These are phyloP conservation scores for Fusarium musae DNA, from an alignment of 2,329 filamentous ascomycete genomes.

Conservation along the genomic window DNA sequence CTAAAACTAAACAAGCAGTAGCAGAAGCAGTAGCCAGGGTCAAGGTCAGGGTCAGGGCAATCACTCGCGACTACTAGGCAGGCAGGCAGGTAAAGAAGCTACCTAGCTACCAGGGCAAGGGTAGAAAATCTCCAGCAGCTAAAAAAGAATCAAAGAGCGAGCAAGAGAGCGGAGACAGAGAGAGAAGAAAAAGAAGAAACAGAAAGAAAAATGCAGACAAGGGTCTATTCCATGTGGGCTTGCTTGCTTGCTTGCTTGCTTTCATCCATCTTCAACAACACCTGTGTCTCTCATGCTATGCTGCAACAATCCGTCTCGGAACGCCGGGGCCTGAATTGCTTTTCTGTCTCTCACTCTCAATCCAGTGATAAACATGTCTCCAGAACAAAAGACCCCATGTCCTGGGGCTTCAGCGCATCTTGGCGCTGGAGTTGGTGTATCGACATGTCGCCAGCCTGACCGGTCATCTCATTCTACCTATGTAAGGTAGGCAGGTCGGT, in stretches of 20 bases:
- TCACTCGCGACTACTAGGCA: neutral
- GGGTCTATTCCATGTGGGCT: neutral
- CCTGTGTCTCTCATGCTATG: neutral
- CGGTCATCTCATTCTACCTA: neutral
- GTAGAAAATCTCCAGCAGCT: neutral
- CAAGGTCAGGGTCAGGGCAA: slow-evolving; percentile 18
- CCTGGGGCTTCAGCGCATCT: slow-evolving; percentile 21
- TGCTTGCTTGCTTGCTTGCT: neutral
- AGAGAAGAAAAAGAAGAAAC: neutral
- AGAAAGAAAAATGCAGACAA: neutral
- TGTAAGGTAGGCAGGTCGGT: neutral
- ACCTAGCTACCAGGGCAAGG: neutral
- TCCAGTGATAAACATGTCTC: neutral
- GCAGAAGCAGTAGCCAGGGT: slow-evolving; percentile 14
- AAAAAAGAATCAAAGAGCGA: neutral
- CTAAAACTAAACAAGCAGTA: slow-evolving; percentile 19
- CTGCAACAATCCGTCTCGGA: neutral
- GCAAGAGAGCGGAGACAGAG: neutral
- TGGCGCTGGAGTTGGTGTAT: slow-evolving; percentile 7
- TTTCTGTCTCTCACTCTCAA: neutral
- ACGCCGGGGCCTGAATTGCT: neutral
- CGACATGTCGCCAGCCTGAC: slow-evolving; percentile 11
- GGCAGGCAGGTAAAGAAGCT: neutral
- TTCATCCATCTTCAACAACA: neutral
- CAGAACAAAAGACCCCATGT: neutral